phyloP scores from a whole-genome alignment of 129 eudicot species.

The Pittosporum tobira region DNA sequence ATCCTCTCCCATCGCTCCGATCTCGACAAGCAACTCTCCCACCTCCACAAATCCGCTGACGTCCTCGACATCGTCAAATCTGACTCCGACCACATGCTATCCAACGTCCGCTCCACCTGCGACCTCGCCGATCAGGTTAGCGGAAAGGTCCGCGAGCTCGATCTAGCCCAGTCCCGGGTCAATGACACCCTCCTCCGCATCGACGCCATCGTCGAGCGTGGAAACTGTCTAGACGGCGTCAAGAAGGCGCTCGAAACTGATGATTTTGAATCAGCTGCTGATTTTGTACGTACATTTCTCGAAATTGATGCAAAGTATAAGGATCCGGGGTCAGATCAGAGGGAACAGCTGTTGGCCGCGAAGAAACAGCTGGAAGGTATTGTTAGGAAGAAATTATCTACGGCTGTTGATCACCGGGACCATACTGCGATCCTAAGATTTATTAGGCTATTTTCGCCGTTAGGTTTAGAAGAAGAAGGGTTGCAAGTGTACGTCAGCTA shows the following conservation, averaged over 20 bases:
- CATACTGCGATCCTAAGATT: slow-evolving; percentile 51
- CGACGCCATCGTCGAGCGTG: slow-evolving; percentile 60
- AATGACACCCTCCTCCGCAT: slow-evolving; percentile 49
- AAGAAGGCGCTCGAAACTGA: slow-evolving; percentile 42
- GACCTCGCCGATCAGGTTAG: slow-evolving; percentile 70
- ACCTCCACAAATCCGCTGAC: slow-evolving; percentile 50
- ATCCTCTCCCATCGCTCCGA: slow-evolving; percentile 60
- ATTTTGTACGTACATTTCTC: slow-evolving; percentile 41
- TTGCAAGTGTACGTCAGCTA: slow-evolving; percentile 65
- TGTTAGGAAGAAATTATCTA: slow-evolving; percentile 31
- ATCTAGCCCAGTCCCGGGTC: slow-evolving; percentile 74
- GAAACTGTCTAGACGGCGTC: slow-evolving; percentile 60
- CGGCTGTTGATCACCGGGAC: slow-evolving; percentile 53
- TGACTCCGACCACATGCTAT: slow-evolving; percentile 54
- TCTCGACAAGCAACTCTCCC: slow-evolving; percentile 51
- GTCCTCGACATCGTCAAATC: slow-evolving; percentile 46
- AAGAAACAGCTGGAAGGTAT: slow-evolving; percentile 59
- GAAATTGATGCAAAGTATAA: slow-evolving; percentile 47
- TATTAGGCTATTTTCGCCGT: slow-evolving; percentile 48
- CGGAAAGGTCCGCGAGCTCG: slow-evolving; percentile 71
- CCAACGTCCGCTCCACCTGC: slow-evolving; percentile 53
- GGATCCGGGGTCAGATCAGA: slow-evolving; percentile 51
- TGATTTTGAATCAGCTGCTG: slow-evolving; percentile 59
- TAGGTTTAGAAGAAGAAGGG: slow-evolving; percentile 81
- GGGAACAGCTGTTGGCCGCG: slow-evolving; percentile 48